Evolutionary conservation across 1,284 basidiomycete genomes (phyloP), one percentile per base, ranked within the genome.

Genomic region (Sanghuangporus weigelae): DNA sequence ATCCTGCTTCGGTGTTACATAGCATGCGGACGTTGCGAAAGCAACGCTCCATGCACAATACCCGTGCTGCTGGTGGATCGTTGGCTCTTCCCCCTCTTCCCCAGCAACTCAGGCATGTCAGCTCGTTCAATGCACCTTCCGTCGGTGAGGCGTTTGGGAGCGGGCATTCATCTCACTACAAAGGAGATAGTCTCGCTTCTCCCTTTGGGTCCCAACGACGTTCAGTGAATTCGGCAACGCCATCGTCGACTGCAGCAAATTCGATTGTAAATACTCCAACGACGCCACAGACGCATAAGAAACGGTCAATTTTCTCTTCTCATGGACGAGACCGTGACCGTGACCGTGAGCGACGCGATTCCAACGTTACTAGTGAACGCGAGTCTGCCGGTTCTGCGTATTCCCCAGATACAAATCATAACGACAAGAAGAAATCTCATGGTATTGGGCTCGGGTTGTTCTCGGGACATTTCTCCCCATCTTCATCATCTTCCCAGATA

Each of bases 1-100:
- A 42, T 35, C 38, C 14, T 31, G 38, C 50, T 12, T 60, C 63
- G 11, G 48, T 57, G 31, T 57, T 63, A 23, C 44, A 40, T 35
- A 53, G 61, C 48, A 59, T 66, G 49, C 55, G 50, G 50, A 44
- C 65, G 14, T 26, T 67, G 42, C 49, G 66, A n/a, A 68, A 67
- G 46, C 67, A 68, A 49, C 65, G 67, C 35, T 68, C 67, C 7
- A 58, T 68, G 58, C 67, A 68, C 57, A 64, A 66, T 53, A 65
- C 67, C 12, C 65, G 62, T 36, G 57, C 57, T 11, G 21, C 60
- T 16, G 64, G 56, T 12, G 60, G 60, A 7, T 62, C 58, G 7
- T 35, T 65, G 23, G 54, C 59, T 51, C 31, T 64, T 7, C 65
- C 65, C 5, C 57, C 62, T 23, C 56, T 59, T 31, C 59, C 57